Base-by-base conservation (phyloP, 805 yeast species). In the Hanseniaspora guilliermondii region DNA sequence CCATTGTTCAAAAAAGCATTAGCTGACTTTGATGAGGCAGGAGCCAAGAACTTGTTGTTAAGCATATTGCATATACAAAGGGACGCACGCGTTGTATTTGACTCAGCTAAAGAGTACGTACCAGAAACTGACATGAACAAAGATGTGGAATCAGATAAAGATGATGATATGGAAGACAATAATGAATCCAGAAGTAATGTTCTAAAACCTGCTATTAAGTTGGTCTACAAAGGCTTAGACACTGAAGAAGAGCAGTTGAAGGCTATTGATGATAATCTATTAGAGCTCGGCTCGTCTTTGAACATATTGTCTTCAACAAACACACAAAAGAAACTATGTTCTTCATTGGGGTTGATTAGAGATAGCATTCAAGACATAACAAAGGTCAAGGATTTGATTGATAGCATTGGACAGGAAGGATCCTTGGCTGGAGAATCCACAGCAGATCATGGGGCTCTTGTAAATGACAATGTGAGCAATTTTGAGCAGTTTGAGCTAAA, bases 21-120 rank as follows among this genome's bases (percentile, higher is more conserved):
- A 49, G 79, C 87, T 0, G 89, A 83, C 52, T 84, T 84, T 60
- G 93, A 85, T 64, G 91, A 84, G 68, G 89, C 89, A 39, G 91
- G 93, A 2, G 82, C 91, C 7, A 84, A 82, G 62, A 78, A 85
- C 56, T 69, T 85, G 49, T 66, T 84, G 42, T 64, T 82, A 58
- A 84, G 84, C 58, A 77, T 85, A 0, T 71, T 84, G 45, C 72
- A 73, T 57, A 70, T 80, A 16, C 82, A 83, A 60, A 55, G 64
- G 0, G 61, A 73, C 0, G 78, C 80, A 0, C 67, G 83, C 60
- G 80, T 84, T 3, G 77, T 82, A 1, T 83, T 84, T 62, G 91
- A 82, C 62, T 86, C 87, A 48, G 61, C 60, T 14, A 68, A 70
- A 8, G 71, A 62, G 49, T 69, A 68, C 44, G 58, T 57, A 56